Percentiles rank a stretch among this genome's conserved stretches.
phyloP scores from a whole-genome alignment of 331 rosid species.

The Malus hybrid region DNA sequence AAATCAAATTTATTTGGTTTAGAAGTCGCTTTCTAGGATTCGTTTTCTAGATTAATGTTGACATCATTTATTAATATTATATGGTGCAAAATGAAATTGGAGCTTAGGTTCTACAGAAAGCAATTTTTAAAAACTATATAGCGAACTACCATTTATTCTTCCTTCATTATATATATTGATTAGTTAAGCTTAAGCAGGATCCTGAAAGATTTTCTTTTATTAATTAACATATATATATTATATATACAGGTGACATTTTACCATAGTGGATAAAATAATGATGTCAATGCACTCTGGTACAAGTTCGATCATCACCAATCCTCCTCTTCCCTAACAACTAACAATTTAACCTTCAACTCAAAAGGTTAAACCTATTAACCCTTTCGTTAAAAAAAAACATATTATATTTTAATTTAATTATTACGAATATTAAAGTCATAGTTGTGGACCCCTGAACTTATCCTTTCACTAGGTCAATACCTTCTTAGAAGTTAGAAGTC shows the following conservation, averaged over 20 bases:
- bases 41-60: conserved; percentile 25
- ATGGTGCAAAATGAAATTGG: conserved; percentile 6
- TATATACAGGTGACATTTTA: too few species aligned
- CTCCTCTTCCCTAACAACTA: too few species aligned
- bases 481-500: neutral
- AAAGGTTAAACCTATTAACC: too few species aligned
- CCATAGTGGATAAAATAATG: too few species aligned
- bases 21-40: conserved; percentile 16
- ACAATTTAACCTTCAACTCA: too few species aligned
- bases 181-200: conserved; percentile 14
- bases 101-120: neutral
- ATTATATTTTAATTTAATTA: neutral
- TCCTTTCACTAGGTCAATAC: conserved; percentile 13
- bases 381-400: too few species aligned
- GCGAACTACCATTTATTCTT: conserved; percentile 25
- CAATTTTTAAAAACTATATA: neutral
- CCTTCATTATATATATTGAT: conserved; percentile 7
- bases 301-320: too few species aligned
- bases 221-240: neutral
- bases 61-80: conserved; percentile 25
- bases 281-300: too few species aligned
- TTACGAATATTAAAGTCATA: neutral
- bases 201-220: conserved; percentile 20
- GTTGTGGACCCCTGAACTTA: conserved; percentile 10
- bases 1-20: neutral